Evolutionary conservation across 2,329 filamentous ascomycete species (phyloP).

Genomic region (Penicillium sp.): DNA sequence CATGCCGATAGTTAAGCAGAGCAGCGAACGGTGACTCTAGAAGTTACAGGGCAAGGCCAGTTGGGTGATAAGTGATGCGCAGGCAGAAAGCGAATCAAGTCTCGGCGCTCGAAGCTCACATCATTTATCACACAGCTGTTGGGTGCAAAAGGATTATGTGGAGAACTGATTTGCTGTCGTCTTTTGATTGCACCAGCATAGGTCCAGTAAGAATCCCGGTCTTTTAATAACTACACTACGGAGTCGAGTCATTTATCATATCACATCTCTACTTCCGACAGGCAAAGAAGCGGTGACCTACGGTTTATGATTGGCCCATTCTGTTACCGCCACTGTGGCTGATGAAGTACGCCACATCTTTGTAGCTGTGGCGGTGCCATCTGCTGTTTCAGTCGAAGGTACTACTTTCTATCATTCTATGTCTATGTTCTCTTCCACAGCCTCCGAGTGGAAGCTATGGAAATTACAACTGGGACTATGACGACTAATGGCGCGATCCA

Average conservation of each 20-base stretch:
- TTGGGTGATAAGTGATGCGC: slow-evolving; percentile 22
- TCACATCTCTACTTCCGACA: background rate
- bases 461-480: slow-evolving; percentile 6
- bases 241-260: too few relatives aligned
- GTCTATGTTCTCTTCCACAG: background rate
- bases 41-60: slow-evolving; percentile 6
- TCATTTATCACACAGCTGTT: slow-evolving; percentile 11
- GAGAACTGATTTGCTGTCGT: slow-evolving; percentile 25
- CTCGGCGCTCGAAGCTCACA: slow-evolving; percentile 12
- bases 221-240: too few relatives aligned
- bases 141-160: slow-evolving; percentile 17
- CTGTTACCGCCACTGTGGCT: slow-evolving; percentile 35
- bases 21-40: slow-evolving; percentile 16
- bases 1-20: slow-evolving; percentile 20
- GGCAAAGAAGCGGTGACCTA: slow-evolving; percentile 30
- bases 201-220: background rate
- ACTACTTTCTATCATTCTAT: too few relatives aligned
- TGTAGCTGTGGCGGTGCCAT: slow-evolving; percentile 9
- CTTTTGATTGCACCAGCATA: slow-evolving; percentile 17
- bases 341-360: background rate
- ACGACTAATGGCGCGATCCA: slow-evolving; percentile 7
- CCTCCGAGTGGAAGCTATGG: background rate
- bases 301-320: slow-evolving; percentile 23
- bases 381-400: too few relatives aligned
- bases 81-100: slow-evolving; percentile 19